Evolutionary conservation across 495 filamentous ascomycete genomes (phyloP).

Genomic region (Schizothecium vesticola): DNA sequence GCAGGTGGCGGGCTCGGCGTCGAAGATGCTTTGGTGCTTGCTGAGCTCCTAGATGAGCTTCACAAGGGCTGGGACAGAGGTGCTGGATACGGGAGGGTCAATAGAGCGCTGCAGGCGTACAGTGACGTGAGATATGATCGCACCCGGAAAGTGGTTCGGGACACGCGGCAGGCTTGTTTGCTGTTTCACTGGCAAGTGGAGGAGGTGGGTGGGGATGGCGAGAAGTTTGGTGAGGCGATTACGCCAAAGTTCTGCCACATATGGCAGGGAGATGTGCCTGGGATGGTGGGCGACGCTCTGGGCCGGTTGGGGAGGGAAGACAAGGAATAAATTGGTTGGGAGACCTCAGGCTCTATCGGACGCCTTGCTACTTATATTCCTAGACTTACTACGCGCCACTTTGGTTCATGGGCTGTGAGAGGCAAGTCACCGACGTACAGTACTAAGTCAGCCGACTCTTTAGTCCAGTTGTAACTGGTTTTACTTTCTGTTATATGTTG

Average conservation of each 20-base stretch:
- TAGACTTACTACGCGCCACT: too few relatives aligned
- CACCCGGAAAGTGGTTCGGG: conserved; percentile 32
- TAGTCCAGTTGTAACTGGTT: too few relatives aligned
- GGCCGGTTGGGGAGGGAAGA: neutral
- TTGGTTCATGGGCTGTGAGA: too few relatives aligned
- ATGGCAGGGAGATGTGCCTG: conserved; percentile 36
- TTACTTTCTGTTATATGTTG: too few relatives aligned
- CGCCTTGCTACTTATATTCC: too few relatives aligned
- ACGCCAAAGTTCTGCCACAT: conserved; percentile 28
- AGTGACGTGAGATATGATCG: conserved; percentile 33
- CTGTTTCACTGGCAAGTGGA: conserved; percentile 38
- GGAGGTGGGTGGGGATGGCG: conserved; percentile 24
- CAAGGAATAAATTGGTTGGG: too few relatives aligned
- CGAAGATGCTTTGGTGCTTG: conserved; percentile 47
- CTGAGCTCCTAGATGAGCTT: conserved; percentile 33
- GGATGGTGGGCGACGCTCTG: conserved; percentile 25
- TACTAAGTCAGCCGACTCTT: too few relatives aligned
- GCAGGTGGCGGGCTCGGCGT: conserved; percentile 52
- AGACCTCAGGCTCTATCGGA: too few relatives aligned
- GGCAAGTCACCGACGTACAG: too few relatives aligned
- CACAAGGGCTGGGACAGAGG: neutral
- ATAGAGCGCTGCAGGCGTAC: conserved; percentile 32
- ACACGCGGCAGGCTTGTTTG: conserved; percentile 32
- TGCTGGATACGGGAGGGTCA: conserved; percentile 14
- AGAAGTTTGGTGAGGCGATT: conserved; percentile 28